Evolutionary conservation across 352 stramenopile species (phyloP).

Genomic region (Pythium phragmitis): DNA sequence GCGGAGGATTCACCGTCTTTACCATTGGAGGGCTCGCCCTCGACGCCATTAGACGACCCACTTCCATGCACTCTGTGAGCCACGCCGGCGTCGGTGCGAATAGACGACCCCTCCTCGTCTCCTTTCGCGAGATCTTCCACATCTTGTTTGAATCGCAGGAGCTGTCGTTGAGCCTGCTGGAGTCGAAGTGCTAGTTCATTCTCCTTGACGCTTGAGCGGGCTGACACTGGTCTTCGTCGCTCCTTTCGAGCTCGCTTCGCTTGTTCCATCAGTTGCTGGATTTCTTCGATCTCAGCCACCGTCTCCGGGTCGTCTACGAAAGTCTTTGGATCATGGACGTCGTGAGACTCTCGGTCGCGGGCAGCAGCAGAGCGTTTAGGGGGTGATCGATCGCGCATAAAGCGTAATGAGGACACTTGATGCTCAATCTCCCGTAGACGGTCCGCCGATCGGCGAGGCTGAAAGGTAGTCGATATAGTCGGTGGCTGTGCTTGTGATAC

Average conservation of each 20-base stretch:
- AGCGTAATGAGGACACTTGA: constrained; percentile 25
- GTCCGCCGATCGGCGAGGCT: constrained; percentile 30
- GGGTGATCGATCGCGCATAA: constrained; percentile 6
- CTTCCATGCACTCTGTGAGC: not conserved
- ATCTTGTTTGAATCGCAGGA: constrained; percentile 64
- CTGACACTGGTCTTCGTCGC: constrained; percentile 26
- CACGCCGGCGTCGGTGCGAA: not conserved
- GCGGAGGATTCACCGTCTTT: not conserved
- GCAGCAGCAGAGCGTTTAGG: not conserved
- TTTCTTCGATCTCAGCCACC: constrained; percentile 39
- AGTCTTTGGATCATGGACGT: not conserved
- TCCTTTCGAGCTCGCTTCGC: constrained; percentile 36
- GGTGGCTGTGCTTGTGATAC: not conserved
- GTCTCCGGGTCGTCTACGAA: constrained; percentile 34
- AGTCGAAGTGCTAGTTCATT: constrained; percentile 59
- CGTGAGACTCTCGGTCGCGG: not conserved
- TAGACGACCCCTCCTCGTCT: not conserved
- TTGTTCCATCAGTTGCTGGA: constrained; percentile 51
- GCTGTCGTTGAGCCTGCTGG: constrained; percentile 70
- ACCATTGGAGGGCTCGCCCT: not conserved
- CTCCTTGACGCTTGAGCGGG: constrained; percentile 52
- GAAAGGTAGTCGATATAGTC: not conserved
- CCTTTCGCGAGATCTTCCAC: constrained; percentile 38
- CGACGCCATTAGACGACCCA: not conserved
- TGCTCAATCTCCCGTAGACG: constrained; percentile 21